Percentiles rank a stretch among this genome's conserved stretches.
Evolutionary conservation across 2,329 filamentous ascomycete species (phyloP).

Genomic region (Clonostachys rhizophaga): DNA sequence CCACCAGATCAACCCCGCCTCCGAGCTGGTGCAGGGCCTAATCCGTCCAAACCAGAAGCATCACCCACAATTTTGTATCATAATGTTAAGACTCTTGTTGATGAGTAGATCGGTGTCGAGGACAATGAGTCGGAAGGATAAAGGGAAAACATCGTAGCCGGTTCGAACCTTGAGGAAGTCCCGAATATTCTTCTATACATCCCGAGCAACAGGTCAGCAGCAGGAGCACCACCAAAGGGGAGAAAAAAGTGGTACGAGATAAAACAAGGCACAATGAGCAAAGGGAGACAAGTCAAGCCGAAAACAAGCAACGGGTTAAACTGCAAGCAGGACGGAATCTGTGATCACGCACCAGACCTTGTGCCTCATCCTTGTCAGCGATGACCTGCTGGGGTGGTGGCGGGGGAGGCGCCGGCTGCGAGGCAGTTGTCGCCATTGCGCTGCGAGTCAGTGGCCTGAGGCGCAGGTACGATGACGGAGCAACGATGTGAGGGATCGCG

Average conservation of each 20-base stretch:
- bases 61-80: conserved; percentile 81
- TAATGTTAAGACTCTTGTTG: conserved; percentile 93
- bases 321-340: no score
- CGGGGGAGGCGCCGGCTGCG: conserved; percentile 1
- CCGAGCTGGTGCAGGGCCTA: no score
- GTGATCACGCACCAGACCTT: conserved; percentile 62
- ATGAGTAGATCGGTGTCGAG: conserved; percentile 94
- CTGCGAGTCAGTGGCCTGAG: conserved; percentile 25
- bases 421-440: conserved; percentile 21
- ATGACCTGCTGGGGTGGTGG: conserved; percentile 38
- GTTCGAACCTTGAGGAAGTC: conserved; percentile 95
- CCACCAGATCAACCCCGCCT: no score
- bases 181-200: conserved; percentile 64
- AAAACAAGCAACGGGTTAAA: background rate
- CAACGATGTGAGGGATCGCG: conserved; percentile 48
- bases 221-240: background rate
- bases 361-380: conserved; percentile 72
- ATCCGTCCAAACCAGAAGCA: no score
- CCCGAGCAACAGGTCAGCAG: conserved; percentile 5
- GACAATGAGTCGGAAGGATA: conserved; percentile 93
- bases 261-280: background rate
- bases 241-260: background rate
- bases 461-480: conserved; percentile 55
- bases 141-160: conserved; percentile 94
- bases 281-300: background rate